Conservation (phyloP, 2,329 filamentous ascomycete genomes). For the Paraphoma sp. region DNA sequence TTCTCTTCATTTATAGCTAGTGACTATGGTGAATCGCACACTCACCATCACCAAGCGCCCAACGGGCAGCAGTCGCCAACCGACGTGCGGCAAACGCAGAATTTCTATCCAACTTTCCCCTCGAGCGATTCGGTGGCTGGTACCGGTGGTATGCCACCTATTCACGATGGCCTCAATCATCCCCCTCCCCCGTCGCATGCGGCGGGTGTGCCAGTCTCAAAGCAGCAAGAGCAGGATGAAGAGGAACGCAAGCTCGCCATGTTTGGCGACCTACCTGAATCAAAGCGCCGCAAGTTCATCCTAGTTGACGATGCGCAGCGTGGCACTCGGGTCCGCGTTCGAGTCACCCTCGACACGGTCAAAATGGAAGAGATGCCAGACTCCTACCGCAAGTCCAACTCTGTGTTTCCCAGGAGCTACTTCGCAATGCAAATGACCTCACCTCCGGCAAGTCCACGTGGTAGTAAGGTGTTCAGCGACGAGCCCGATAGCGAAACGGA, state of each 20-base stretch:
- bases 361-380: slow-evolving; percentile 96
- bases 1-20: slow-evolving; percentile 59
- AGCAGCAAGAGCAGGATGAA: slow-evolving; percentile 59
- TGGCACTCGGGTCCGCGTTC: slow-evolving; percentile 81
- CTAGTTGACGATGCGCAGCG: slow-evolving; percentile 84
- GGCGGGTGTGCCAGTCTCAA: slow-evolving; percentile 51
- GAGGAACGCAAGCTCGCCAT: slow-evolving; percentile 71
- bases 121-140: slow-evolving; percentile 61
- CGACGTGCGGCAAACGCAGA: slow-evolving; percentile 76
- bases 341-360: slow-evolving; percentile 90
- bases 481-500: slow-evolving; percentile 57
- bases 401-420: slow-evolving; percentile 89
- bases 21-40: slow-evolving; percentile 66
- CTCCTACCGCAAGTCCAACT: slow-evolving; percentile 88
- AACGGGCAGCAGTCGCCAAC: slow-evolving; percentile 63
- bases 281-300: slow-evolving; percentile 95
- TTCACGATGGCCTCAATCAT: slow-evolving; percentile 64
- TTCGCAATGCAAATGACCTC: slow-evolving; percentile 93
- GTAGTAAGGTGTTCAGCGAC: slow-evolving; percentile 76
- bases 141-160: slow-evolving; percentile 67
- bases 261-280: slow-evolving; percentile 87
- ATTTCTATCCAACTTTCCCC: slow-evolving; percentile 76
- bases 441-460: slow-evolving; percentile 76
- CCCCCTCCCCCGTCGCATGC: slow-evolving; percentile 52
- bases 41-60: slow-evolving; percentile 70